Evolutionary conservation across 163 green algal genomes (phyloP), one percentile per base, ranked within the genome.

Genomic region (Picocystis sp.): DNA sequence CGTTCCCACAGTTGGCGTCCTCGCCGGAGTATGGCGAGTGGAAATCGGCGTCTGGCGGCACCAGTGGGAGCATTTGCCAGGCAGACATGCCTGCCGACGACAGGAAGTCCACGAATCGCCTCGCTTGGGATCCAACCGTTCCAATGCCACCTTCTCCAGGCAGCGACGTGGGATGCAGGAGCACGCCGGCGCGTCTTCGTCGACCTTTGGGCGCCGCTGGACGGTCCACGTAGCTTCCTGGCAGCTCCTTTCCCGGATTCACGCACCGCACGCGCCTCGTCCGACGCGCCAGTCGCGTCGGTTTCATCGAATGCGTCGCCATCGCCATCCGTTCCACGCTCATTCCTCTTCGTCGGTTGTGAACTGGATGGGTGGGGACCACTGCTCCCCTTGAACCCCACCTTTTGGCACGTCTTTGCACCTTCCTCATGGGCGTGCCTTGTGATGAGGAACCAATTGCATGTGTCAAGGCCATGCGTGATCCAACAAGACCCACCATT

Each of bases 141-240:
- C 89, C 89, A n/a, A 75, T 78, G 42, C 85, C 89, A 38, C 93
- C 86, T 2, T 75, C 67, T 0, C 88, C 86, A n/a, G 89, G 86
- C 21, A 98, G 70, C 0, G 76, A 92, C 13, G 89, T 96, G 8
- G 88, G 89, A 53, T 98, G 89, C 53, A 98, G 59, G 22, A 98
- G 73, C 15, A 96, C 67, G 42, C 89, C 89, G 24, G 80, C 77
- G n/a, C 74, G 68, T 3, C 78, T 11, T 11, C 29, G 29, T 22
- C 47, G 24, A 15, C 38, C 38, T 33, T 33, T 22, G 3, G 34
- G 34, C 47, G 24, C 47, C 47, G 47, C n/a, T 3, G 24, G 8
- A 9, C 34, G 24, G 47, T 54, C 47, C 17, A 33, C 47, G 19
- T 54, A 54, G 24, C 15, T 19, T 19, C 11, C n/a, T 11, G 47